phyloP scores from a whole-genome alignment of 768 basidiomycete species.

The Xerocomellus amylosporus region DNA sequence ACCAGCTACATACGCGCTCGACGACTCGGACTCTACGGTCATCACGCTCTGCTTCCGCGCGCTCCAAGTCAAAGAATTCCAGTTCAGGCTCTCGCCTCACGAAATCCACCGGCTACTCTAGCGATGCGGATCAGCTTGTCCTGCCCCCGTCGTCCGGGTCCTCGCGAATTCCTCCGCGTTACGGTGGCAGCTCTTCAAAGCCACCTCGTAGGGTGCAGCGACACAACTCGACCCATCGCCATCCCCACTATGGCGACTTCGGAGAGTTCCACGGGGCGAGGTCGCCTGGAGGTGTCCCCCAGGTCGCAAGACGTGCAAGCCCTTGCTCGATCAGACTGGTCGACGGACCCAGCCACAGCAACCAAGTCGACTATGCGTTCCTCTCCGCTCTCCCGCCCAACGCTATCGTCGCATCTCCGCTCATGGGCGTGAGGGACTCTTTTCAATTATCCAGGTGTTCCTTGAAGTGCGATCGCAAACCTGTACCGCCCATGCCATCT shows the following conservation, averaged over 20 bases:
- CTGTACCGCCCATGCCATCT: conserved; percentile 21
- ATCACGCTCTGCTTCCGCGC: not conserved
- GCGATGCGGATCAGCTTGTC: conserved; percentile 1
- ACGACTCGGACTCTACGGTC: not conserved
- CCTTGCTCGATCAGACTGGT: conserved; percentile 29
- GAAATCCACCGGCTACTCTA: conserved; percentile 8
- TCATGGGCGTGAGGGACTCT: conserved; percentile 27
- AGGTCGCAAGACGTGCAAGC: conserved; percentile 9
- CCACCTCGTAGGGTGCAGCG: not conserved
- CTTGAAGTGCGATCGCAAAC: conserved; percentile 11
- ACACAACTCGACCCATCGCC: not conserved
- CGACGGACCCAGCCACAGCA: conserved; percentile 8
- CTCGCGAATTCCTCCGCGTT: not conserved
- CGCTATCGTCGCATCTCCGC: conserved; percentile 18
- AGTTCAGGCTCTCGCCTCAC: conserved; percentile 8
- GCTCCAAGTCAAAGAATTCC: not conserved
- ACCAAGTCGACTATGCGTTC: conserved; percentile 22
- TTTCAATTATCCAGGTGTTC: conserved; percentile 25
- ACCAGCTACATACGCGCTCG: conserved; percentile 11
- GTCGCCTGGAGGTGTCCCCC: not conserved
- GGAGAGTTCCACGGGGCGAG: not conserved
- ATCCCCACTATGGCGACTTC: not conserved
- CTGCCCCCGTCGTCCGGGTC: not conserved
- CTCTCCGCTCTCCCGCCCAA: conserved; percentile 24
- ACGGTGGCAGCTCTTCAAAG: not conserved